A percentile compares a stretch with the other conserved stretches of the same genome.
These are phyloP conservation scores for Cinchona pubescens DNA, from an alignment of 257 asterid species.

Conservation along the genomic window DNA sequence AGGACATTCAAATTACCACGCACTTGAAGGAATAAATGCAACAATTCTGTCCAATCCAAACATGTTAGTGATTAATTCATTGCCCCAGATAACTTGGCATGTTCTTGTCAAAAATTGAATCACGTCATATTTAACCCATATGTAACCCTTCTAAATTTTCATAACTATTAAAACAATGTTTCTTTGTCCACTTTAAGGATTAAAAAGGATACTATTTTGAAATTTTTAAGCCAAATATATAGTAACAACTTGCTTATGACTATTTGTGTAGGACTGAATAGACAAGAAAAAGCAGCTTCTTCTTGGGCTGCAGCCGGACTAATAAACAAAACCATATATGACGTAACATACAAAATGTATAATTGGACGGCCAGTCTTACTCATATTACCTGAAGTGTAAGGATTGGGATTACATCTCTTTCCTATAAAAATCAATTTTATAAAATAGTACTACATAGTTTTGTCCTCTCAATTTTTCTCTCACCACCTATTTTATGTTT, in stretches of 20 bases:
- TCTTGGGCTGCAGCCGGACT: not conserved
- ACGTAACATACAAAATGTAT: no score
- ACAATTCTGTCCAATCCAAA: no score
- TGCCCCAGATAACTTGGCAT: no score
- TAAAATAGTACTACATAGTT: slow-evolving; percentile 2
- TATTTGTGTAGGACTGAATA: not conserved
- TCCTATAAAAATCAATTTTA: not conserved
- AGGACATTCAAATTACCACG: not conserved
- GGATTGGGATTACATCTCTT: not conserved
- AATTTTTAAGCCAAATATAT: no score
- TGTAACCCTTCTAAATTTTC: no score
- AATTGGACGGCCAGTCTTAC: not conserved
- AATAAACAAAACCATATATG: not conserved
- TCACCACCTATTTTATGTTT: not conserved
- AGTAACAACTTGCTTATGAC: no score
- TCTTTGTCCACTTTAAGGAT: no score
- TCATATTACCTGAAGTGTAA: not conserved
- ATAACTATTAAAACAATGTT: no score
- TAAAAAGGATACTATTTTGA: no score
- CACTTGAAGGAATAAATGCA: not conserved
- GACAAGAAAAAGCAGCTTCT: not conserved
- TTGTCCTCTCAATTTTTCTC: not conserved
- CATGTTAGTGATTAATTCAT: no score
- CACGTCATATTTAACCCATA: no score
- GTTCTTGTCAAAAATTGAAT: no score